These are phyloP conservation scores for Penicillium corylophilum DNA, from an alignment of 2,329 filamentous ascomycete genomes.

Conservation along the genomic window DNA sequence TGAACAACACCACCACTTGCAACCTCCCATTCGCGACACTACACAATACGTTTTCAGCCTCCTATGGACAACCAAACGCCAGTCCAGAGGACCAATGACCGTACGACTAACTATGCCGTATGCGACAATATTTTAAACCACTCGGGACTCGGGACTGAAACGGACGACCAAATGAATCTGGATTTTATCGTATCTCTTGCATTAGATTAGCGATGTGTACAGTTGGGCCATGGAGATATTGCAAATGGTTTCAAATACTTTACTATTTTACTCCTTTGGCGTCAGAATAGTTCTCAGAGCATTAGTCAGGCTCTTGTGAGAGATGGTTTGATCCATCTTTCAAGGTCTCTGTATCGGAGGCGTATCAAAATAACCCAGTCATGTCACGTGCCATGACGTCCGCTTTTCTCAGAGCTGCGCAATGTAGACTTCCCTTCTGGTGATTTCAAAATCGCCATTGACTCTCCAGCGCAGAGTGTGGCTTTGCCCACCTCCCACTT, in stretches of 20 bases:
- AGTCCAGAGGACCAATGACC: neutral
- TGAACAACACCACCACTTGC: neutral
- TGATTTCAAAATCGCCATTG: neutral
- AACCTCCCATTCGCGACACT: slow-evolving; percentile 1
- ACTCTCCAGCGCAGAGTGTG: neutral
- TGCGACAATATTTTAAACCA: neutral
- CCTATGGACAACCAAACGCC: neutral
- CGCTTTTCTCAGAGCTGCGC: slow-evolving; percentile 13
- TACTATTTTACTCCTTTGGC: too few species aligned
- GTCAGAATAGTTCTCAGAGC: too few species aligned
- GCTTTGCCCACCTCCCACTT: neutral
- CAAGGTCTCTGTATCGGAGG: neutral
- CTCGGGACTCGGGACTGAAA: neutral
- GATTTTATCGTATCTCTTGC: neutral
- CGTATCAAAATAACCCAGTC: neutral
- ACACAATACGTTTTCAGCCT: neutral
- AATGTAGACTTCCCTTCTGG: neutral
- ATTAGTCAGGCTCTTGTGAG: too few species aligned
- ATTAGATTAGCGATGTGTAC: neutral
- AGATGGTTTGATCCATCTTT: too few species aligned
- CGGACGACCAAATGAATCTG: neutral
- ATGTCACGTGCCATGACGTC: slow-evolving; percentile 25
- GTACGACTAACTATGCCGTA: neutral
- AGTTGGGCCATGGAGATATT: too few species aligned
- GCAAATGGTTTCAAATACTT: too few species aligned